These are phyloP conservation scores for Cytospora piceae DNA, from an alignment of 2,329 filamentous ascomycete genomes.

Conservation along the genomic window DNA sequence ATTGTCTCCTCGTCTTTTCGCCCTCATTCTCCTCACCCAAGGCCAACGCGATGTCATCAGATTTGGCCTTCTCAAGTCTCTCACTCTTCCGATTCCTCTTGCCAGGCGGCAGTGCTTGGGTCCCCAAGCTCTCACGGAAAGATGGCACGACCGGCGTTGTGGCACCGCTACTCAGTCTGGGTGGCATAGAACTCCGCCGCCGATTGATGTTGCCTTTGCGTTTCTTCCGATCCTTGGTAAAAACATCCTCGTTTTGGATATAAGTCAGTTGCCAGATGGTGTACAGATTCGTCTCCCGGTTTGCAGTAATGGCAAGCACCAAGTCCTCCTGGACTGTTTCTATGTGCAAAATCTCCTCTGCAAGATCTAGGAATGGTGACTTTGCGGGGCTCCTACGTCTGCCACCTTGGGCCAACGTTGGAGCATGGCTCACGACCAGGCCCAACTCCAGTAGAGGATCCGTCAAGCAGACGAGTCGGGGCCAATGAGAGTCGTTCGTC, in stretches of 20 bases:
- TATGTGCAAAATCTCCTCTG: slow-evolving; percentile 84
- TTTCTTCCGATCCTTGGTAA: slow-evolving; percentile 51
- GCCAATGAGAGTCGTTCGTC: slow-evolving; percentile 64
- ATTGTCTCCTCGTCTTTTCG: slow-evolving; percentile 61
- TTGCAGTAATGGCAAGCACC: slow-evolving; percentile 79
- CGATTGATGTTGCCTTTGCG: slow-evolving; percentile 52
- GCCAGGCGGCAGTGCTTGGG: slow-evolving; percentile 50
- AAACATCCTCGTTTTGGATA: slow-evolving; percentile 66
- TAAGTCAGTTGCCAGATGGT: slow-evolving; percentile 86
- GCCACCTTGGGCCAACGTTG: slow-evolving; percentile 44
- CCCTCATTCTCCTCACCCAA: slow-evolving; percentile 69
- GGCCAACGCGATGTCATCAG: slow-evolving; percentile 67
- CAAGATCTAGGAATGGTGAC: slow-evolving; percentile 68
- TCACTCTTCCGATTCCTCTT: slow-evolving; percentile 59
- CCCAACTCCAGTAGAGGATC: slow-evolving; percentile 87
- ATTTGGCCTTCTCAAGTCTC: slow-evolving; percentile 46
- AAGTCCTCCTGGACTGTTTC: slow-evolving; percentile 66
- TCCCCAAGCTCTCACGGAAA: slow-evolving; percentile 77
- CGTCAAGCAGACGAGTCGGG: slow-evolving; percentile 79
- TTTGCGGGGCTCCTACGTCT: slow-evolving; percentile 45
- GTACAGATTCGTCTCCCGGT: slow-evolving; percentile 74
- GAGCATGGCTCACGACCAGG: slow-evolving; percentile 69
- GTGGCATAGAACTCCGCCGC: slow-evolving; percentile 67
- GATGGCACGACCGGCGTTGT: slow-evolving; percentile 72
- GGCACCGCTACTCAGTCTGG: slow-evolving; percentile 71